Evolutionary conservation across 805 yeast genomes (phyloP).

Genomic region (Brettanomyces custersianus): DNA sequence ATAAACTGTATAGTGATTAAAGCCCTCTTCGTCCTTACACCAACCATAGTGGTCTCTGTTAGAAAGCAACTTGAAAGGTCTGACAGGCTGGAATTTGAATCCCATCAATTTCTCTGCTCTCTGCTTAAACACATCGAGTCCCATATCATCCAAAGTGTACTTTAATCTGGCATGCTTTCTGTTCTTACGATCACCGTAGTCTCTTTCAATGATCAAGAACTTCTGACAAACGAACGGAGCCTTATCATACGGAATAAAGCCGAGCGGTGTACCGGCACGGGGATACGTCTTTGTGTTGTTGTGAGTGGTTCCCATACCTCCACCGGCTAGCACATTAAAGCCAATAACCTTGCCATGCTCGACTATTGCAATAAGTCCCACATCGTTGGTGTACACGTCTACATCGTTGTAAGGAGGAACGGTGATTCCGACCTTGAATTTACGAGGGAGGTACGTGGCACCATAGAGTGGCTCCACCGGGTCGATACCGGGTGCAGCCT

Average conservation of each 20-base stretch:
- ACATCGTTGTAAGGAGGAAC: conserved; percentile 96
- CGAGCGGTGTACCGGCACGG: conserved; percentile 83
- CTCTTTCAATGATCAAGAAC: conserved; percentile 90
- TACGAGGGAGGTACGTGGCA: conserved; percentile 83
- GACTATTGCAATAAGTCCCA: conserved; percentile 85
- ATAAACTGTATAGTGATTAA: conserved; percentile 86
- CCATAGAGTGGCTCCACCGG: conserved; percentile 74
- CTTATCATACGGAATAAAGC: conserved; percentile 61
- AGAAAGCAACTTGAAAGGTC: conserved; percentile 69
- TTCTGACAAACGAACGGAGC: conserved; percentile 77
- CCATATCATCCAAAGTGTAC: conserved; percentile 91
- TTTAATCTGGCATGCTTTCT: conserved; percentile 97
- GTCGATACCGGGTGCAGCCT: not conserved
- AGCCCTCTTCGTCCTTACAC: conserved; percentile 77
- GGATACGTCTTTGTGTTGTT: conserved; percentile 96
- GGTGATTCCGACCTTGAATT: conserved; percentile 88
- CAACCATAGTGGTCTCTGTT: conserved; percentile 92
- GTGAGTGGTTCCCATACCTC: conserved; percentile 99
- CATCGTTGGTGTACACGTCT: conserved; percentile 92
- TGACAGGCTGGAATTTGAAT: conserved; percentile 58
- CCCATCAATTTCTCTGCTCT: conserved; percentile 84
- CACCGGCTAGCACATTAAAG: conserved; percentile 86
- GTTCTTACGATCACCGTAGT: conserved; percentile 87
- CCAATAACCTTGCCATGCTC: conserved; percentile 62
- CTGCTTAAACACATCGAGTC: conserved; percentile 71